Percentiles rank a stretch among this genome's conserved stretches.
Evolutionary conservation across 2,329 filamentous ascomycete genomes (phyloP).

Genomic region (Furcasterigmium furcatum): DNA sequence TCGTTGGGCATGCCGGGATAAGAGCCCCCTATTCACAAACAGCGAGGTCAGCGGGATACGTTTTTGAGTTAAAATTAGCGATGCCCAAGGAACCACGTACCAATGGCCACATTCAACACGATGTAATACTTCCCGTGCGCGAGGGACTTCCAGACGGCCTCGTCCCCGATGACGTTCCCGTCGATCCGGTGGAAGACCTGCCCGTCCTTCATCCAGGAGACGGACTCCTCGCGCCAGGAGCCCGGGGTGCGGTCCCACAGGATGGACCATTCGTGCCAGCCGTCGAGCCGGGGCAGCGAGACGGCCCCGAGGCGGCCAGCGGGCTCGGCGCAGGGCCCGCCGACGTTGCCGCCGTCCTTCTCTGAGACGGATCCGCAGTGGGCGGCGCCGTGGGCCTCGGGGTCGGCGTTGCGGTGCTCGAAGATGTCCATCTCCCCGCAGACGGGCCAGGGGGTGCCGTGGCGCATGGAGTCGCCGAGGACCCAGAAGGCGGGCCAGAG

Average conservation of each 20-base stretch:
- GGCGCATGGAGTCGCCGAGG: slow-evolving; percentile 45
- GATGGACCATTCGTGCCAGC: slow-evolving; percentile 48
- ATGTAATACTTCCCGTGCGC: slow-evolving; percentile 48
- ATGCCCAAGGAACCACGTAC: slow-evolving; percentile 28
- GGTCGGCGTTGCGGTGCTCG: slow-evolving; percentile 50
- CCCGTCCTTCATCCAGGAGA: slow-evolving; percentile 48
- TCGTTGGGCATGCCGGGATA: slow-evolving; percentile 42
- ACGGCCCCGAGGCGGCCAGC: slow-evolving; percentile 33
- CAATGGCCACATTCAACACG: slow-evolving; percentile 53
- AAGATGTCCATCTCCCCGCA: slow-evolving; percentile 58
- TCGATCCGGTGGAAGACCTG: slow-evolving; percentile 36
- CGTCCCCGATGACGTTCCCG: slow-evolving; percentile 40
- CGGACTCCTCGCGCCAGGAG: slow-evolving; percentile 44
- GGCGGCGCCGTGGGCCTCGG: slow-evolving; percentile 42
- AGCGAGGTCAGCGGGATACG: neutral
- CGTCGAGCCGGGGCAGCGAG: slow-evolving; percentile 27
- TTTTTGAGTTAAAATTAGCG: too few species aligned
- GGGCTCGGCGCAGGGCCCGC: slow-evolving; percentile 50
- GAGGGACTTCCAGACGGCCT: slow-evolving; percentile 44
- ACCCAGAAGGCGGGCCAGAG: slow-evolving; percentile 60
- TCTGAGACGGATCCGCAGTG: slow-evolving; percentile 40
- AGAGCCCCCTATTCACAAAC: slow-evolving; percentile 3
- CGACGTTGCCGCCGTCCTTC: slow-evolving; percentile 16
- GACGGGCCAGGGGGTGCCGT: slow-evolving; percentile 45
- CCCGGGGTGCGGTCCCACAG: slow-evolving; percentile 43